Evolutionary conservation across 768 basidiomycete species (phyloP).

Genomic region (Arthromyces matolae): DNA sequence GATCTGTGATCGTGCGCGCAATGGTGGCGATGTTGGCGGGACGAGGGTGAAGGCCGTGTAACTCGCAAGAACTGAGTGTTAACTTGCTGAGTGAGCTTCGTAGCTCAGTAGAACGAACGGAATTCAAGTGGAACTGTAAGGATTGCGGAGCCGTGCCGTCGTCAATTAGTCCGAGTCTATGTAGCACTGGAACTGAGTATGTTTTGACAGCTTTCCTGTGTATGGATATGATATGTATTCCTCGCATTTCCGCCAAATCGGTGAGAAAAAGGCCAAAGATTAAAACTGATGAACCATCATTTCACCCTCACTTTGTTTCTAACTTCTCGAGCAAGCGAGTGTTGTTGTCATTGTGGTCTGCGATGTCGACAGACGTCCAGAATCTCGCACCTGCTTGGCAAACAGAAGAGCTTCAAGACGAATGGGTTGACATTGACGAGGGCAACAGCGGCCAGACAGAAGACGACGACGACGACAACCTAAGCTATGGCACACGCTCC

Average conservation of each 20-base stretch:
- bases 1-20: constrained; percentile 1
- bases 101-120: no score
- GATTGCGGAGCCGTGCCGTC: background rate
- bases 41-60: background rate
- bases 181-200: background rate
- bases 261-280: no score
- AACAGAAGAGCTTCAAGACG: constrained; percentile 86
- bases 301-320: constrained; percentile 1
- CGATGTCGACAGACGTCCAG: constrained; percentile 27
- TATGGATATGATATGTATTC: no score
- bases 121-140: constrained; percentile 5
- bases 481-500: constrained; percentile 49
- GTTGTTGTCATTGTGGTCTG: constrained; percentile 18
- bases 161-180: no score
- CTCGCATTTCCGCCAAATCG: no score
- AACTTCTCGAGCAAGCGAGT: background rate
- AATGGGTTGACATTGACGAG: constrained; percentile 75
- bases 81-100: no score
- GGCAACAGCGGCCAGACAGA: constrained; percentile 34
- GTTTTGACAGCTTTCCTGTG: background rate
- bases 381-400: constrained; percentile 64
- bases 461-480: constrained; percentile 34
- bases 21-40: constrained; percentile 1
- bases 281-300: constrained; percentile 8
- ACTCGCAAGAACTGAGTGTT: constrained; percentile 1